A percentile compares a stretch with the other conserved stretches of the same genome.
Evolutionary conservation across 495 filamentous ascomycete species (phyloP).

Genomic region (Polyplosphaeria fusca): DNA sequence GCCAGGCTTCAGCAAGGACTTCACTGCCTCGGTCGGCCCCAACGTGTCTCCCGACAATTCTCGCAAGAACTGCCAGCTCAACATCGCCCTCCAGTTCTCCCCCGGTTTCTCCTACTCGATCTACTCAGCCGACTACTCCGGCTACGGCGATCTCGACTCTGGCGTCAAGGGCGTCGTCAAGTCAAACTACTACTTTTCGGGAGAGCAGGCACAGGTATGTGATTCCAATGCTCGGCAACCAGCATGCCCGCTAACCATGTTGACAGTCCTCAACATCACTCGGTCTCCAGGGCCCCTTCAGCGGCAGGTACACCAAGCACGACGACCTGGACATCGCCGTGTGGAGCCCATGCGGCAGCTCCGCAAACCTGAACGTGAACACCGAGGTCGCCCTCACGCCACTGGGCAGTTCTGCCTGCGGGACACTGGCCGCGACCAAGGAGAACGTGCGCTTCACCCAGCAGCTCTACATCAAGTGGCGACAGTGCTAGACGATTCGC

Average conservation of each 20-base stretch:
- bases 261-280: slow-evolving; percentile 19
- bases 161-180: slow-evolving; percentile 46
- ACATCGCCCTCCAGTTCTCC: slow-evolving; percentile 47
- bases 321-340: slow-evolving; percentile 28
- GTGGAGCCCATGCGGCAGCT: slow-evolving; percentile 34
- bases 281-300: slow-evolving; percentile 23
- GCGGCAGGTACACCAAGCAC: slow-evolving; percentile 28
- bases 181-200: slow-evolving; percentile 51
- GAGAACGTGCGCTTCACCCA: slow-evolving; percentile 37
- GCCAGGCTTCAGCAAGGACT: slow-evolving; percentile 25
- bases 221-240: too few species aligned
- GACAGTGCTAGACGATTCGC: slow-evolving; percentile 34
- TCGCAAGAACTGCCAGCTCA: slow-evolving; percentile 52
- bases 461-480: slow-evolving; percentile 33
- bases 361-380: slow-evolving; percentile 36
- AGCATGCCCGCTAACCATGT: too few species aligned
- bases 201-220: slow-evolving; percentile 34
- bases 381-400: slow-evolving; percentile 32
- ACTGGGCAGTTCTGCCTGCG: slow-evolving; percentile 18
- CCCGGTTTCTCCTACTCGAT: slow-evolving; percentile 49
- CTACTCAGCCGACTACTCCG: slow-evolving; percentile 49
- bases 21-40: slow-evolving; percentile 43
- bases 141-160: slow-evolving; percentile 44
- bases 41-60: slow-evolving; percentile 37
- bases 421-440: slow-evolving; percentile 38